Evolutionary conservation across 441 rosid species (phyloP).

Genomic region (Bocquillonia castaneifolia): DNA sequence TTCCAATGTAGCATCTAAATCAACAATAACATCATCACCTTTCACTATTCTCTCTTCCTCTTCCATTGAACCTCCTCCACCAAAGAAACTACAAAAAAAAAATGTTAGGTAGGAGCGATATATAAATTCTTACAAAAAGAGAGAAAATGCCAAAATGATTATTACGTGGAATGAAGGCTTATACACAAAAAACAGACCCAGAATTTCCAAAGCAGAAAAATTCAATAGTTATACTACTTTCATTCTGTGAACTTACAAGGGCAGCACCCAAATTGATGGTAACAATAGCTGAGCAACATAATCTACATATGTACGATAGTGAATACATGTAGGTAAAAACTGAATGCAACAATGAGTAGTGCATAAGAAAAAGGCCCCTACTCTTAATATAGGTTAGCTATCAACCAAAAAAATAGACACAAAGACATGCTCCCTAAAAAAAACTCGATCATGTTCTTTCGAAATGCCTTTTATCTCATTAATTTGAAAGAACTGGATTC

Average conservation of each 20-base stretch:
- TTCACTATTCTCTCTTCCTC: constrained; percentile 85
- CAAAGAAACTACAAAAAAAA: constrained; percentile 56
- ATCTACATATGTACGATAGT: neutral
- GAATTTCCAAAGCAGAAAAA: neutral
- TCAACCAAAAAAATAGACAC: no score
- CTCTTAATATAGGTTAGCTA: no score
- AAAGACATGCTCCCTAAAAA: no score
- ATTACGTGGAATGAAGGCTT: neutral
- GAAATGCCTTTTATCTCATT: no score
- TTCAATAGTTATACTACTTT: neutral
- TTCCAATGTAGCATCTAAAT: constrained; percentile 82
- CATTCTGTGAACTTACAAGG: neutral
- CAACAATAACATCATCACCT: constrained; percentile 94
- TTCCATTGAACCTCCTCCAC: constrained; percentile 69
- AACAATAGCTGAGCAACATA: neutral
- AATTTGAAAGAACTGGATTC: no score
- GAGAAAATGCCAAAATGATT: no score
- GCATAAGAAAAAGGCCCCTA: no score
- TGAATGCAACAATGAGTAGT: no score
- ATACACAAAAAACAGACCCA: neutral
- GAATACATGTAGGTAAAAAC: no score
- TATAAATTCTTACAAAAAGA: neutral
- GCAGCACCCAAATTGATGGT: neutral
- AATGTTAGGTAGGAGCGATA: neutral
- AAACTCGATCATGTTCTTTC: no score